Percentiles rank a stretch among this genome's conserved stretches.
phyloP scores from a whole-genome alignment of 495 filamentous ascomycete species.

The Neurospora sublineolata region DNA sequence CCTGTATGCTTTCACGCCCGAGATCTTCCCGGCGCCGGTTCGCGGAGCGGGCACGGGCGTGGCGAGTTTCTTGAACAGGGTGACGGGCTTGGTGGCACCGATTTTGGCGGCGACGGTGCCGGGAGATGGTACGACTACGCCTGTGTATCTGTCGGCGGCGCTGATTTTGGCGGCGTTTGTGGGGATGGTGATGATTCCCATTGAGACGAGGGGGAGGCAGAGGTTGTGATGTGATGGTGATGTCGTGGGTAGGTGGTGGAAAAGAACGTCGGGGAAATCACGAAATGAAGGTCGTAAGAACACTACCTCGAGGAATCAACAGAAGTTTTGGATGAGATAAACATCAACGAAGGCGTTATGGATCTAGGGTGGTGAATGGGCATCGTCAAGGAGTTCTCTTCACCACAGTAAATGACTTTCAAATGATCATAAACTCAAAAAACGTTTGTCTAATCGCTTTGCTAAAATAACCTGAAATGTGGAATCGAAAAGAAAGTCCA shows the following conservation, averaged over 20 bases:
- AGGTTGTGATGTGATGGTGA: constrained; percentile 39
- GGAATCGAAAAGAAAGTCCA: background rate
- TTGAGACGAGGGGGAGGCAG: constrained; percentile 62
- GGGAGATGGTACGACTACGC: constrained; percentile 52
- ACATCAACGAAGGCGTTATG: background rate
- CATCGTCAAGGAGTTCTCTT: background rate
- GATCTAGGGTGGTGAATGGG: background rate
- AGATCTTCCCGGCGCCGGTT: constrained; percentile 71
- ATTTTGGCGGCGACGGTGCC: constrained; percentile 62
- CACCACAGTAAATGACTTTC: background rate
- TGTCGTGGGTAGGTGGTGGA: background rate
- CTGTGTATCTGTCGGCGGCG: constrained; percentile 61
- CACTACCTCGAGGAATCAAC: background rate
- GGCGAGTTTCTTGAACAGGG: constrained; percentile 59
- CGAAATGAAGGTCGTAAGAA: background rate
- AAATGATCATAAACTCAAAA: background rate
- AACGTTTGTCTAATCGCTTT: background rate
- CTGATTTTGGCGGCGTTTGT: constrained; percentile 57
- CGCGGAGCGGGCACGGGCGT: constrained; percentile 70
- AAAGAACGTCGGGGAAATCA: background rate
- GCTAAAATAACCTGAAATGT: background rate
- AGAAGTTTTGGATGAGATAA: background rate
- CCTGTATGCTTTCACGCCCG: constrained; percentile 74
- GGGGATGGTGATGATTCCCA: constrained; percentile 54
- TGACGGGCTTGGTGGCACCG: constrained; percentile 65